Percentiles rank a stretch among this genome's conserved stretches.
These are phyloP conservation scores for Nakazawaea wickerhamii DNA, from an alignment of 805 yeast genomes.

Conservation along the genomic window DNA sequence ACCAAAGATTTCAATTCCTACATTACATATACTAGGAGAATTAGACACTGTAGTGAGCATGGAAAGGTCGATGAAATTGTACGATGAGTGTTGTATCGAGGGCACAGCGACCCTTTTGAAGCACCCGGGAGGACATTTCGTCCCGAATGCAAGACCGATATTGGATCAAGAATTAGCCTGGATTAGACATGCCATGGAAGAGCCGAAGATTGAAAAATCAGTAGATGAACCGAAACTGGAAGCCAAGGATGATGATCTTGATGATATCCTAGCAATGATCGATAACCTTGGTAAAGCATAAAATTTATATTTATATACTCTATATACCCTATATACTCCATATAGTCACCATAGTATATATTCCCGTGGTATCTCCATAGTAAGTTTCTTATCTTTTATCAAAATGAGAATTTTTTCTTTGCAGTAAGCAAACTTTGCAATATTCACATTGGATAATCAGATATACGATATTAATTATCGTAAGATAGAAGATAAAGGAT, in stretches of 20 bases:
- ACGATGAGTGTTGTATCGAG: slow-evolving; percentile 44
- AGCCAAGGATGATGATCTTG: slow-evolving; percentile 15
- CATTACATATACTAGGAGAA: slow-evolving; percentile 82
- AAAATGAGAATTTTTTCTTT: too few species aligned
- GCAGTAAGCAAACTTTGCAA: not conserved
- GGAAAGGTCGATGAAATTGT: slow-evolving; percentile 59
- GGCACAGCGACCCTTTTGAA: slow-evolving; percentile 41
- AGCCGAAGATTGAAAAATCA: too few species aligned
- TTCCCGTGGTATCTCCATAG: too few species aligned
- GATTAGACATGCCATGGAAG: slow-evolving; percentile 22
- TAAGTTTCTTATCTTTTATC: too few species aligned
- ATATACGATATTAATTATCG: too few species aligned
- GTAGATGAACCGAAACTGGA: slow-evolving; percentile 4
- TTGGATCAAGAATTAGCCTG: slow-evolving; percentile 29
- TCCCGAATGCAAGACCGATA: slow-evolving; percentile 71
- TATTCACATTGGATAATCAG: too few species aligned
- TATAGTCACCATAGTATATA: too few species aligned
- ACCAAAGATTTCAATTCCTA: slow-evolving; percentile 25
- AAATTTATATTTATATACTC: not conserved
- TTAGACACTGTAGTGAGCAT: slow-evolving; percentile 81
- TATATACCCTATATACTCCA: not conserved
- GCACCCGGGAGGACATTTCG: slow-evolving; percentile 97
- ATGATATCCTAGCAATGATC: slow-evolving; percentile 21
- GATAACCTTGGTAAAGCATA: slow-evolving; percentile 26
- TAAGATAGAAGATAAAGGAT: not conserved